A percentile compares a stretch with the other conserved stretches of the same genome.
phyloP scores from a whole-genome alignment of 2,329 filamentous ascomycete species.

The Fonsecaea monophora region DNA sequence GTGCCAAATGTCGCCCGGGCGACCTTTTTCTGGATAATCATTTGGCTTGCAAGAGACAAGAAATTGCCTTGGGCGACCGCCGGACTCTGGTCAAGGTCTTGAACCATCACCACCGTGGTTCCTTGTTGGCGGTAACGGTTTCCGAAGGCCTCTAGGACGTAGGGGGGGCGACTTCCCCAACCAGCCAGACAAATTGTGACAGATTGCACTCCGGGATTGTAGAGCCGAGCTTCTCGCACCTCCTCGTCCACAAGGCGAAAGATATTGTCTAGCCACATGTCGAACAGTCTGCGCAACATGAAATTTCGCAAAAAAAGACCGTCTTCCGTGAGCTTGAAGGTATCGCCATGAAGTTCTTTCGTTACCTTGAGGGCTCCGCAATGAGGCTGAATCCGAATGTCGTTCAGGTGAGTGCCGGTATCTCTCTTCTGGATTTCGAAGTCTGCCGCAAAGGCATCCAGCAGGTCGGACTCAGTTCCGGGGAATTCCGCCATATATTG shows the following conservation, averaged over 20 bases:
- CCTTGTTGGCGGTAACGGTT: not conserved
- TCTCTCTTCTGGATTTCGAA: not conserved
- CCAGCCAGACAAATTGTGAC: not conserved
- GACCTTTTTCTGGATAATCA: not conserved
- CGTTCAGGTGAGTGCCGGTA: not conserved
- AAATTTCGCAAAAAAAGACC: not conserved
- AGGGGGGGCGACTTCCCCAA: constrained; percentile 1
- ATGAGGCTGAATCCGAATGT: too few species aligned
- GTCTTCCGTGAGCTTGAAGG: not conserved
- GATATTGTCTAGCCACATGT: not conserved
- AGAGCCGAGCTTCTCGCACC: not conserved
- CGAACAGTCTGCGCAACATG: not conserved
- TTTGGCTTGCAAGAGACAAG: not conserved
- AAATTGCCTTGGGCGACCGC: constrained; percentile 2
- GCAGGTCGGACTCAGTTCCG: not conserved
- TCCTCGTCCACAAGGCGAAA: not conserved
- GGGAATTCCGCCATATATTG: not conserved
- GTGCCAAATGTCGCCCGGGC: not conserved
- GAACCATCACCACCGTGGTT: not conserved
- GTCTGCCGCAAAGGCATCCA: not conserved
- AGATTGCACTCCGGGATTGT: not conserved
- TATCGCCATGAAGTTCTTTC: too few species aligned
- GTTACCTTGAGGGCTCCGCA: too few species aligned
- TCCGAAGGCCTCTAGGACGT: not conserved
- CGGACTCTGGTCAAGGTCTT: not conserved